Percentiles rank a stretch among this genome's conserved stretches.
Conservation (phyloP, 2,329 filamentous ascomycete species). For the Cladosporium halotolerans region DNA sequence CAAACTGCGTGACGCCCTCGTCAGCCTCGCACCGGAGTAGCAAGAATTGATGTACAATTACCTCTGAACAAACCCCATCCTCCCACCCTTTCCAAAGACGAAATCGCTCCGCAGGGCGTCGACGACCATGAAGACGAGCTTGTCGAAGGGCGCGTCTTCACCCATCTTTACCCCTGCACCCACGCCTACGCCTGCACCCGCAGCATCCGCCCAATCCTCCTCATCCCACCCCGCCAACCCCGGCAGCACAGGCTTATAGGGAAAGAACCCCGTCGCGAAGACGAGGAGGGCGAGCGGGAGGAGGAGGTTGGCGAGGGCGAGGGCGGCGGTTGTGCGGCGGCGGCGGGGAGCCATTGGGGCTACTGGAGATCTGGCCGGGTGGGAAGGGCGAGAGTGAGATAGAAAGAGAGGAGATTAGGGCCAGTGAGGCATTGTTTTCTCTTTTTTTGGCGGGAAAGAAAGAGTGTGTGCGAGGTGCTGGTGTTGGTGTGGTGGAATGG, state of each 20-base stretch:
- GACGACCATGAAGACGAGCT: constrained; percentile 93
- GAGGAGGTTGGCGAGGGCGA: constrained; percentile 62
- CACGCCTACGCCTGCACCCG: neutral
- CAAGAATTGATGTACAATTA: no score
- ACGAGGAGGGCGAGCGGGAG: constrained; percentile 61
- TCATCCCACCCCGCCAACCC: constrained; percentile 57
- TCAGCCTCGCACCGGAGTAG: no score
- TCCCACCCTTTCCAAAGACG: constrained; percentile 74
- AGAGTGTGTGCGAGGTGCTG: no score
- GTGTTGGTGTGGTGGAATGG: no score
- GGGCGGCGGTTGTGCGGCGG: constrained; percentile 39
- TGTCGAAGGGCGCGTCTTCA: constrained; percentile 84
- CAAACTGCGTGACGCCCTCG: no score
- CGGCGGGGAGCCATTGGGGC: constrained; percentile 16
- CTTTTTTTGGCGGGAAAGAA: no score
- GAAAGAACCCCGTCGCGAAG: constrained; percentile 92
- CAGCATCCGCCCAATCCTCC: neutral
- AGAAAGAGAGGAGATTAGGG: no score
- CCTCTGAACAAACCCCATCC: constrained; percentile 83
- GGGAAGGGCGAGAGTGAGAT: no score
- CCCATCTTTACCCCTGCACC: no score
- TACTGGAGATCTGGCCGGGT: no score
- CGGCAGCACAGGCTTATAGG: constrained; percentile 88
- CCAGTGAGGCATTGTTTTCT: no score
- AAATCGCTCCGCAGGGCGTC: constrained; percentile 95